These are phyloP conservation scores for Lactifluus piperatus DNA, from an alignment of 768 basidiomycete species.

Conservation along the genomic window DNA sequence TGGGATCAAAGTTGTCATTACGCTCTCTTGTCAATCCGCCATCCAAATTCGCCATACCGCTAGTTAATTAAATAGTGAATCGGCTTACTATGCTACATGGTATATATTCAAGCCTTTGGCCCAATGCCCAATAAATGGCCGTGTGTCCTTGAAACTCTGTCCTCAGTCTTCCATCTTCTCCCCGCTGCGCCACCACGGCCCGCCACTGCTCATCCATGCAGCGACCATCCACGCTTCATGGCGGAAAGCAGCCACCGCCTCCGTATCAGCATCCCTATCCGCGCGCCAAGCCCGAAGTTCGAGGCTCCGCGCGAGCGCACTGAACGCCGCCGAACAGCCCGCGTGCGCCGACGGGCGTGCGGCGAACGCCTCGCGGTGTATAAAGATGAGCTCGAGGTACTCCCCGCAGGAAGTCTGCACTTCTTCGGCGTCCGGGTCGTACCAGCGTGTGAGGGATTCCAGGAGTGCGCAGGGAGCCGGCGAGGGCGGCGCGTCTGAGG, in stretches of 20 bases:
- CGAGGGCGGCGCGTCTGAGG: conserved; percentile 14
- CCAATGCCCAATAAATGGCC: background rate
- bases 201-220: conserved; percentile 15
- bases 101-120: background rate
- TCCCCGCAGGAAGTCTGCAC: conserved; percentile 57
- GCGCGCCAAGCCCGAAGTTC: conserved; percentile 61
- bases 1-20: background rate
- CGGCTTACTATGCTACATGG: conserved; percentile 13
- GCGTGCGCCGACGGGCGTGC: conserved; percentile 55
- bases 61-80: conserved; percentile 5
- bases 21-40: background rate
- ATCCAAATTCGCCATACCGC: background rate
- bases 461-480: conserved; percentile 26
- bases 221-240: conserved; percentile 59
- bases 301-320: conserved; percentile 53
- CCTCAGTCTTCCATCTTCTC: conserved; percentile 9
- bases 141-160: background rate
- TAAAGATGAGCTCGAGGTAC: conserved; percentile 71
- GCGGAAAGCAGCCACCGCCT: conserved; percentile 60
- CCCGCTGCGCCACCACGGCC: conserved; percentile 19
- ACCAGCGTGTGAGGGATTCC: conserved; percentile 22
- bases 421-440: conserved; percentile 23
- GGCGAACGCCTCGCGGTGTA: conserved; percentile 60
- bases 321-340: conserved; percentile 56
- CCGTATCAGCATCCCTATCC: conserved; percentile 59